Evolutionary conservation across 2,329 filamentous ascomycete genomes (phyloP).

Genomic region (Epichloe sylvatica): DNA sequence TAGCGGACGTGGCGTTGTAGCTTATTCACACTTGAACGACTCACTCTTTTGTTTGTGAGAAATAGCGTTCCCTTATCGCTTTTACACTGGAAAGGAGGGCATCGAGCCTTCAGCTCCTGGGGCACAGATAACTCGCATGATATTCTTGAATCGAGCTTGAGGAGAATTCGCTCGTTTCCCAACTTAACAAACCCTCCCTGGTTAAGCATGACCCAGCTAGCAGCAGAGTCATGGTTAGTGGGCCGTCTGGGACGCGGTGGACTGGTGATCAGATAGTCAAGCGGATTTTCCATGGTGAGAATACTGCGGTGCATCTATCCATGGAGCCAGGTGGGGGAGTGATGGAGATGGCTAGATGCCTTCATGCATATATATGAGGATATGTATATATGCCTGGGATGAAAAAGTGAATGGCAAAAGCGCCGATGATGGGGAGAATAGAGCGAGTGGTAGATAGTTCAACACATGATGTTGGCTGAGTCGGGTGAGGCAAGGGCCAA

Average conservation of each 20-base stretch:
- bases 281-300: constrained; percentile 26
- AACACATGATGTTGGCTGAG: not conserved
- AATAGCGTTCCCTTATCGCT: constrained; percentile 64
- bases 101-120: constrained; percentile 45
- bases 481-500: not conserved
- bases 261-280: constrained; percentile 26
- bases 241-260: constrained; percentile 19
- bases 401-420: not conserved
- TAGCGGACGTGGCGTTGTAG: not conserved
- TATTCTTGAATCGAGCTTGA: constrained; percentile 67
- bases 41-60: constrained; percentile 73
- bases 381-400: not conserved
- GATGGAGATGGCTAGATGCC: not conserved
- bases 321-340: not conserved
- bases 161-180: constrained; percentile 68
- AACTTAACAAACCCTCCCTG: constrained; percentile 69
- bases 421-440: not conserved
- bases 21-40: constrained; percentile 13
- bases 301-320: not conserved
- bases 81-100: constrained; percentile 52
- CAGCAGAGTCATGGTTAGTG: constrained; percentile 38
- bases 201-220: constrained; percentile 84
- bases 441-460: not conserved
- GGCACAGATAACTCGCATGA: constrained; percentile 60
- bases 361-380: not conserved